phyloP scores from a whole-genome alignment of 2,329 filamentous ascomycete species.

The Beauveria scarabaeidicola region DNA sequence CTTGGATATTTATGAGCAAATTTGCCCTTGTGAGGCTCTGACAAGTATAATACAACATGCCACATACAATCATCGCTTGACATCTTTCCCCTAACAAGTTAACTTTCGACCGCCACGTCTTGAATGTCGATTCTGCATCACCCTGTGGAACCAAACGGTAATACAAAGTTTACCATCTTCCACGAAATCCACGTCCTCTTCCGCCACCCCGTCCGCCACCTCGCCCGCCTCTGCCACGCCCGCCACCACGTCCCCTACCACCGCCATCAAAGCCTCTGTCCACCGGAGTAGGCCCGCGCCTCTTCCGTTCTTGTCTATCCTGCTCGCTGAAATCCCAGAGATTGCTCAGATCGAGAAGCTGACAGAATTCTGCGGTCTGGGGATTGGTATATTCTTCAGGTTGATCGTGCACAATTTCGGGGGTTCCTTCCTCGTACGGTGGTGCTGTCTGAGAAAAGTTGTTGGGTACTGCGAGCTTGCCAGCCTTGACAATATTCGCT shows the following conservation, averaged over 20 bases:
- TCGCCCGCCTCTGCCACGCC: constrained; percentile 19
- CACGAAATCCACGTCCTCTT: not conserved
- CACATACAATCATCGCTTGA: not conserved
- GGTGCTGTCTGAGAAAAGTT: constrained; percentile 75
- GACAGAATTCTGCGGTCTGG: constrained; percentile 77
- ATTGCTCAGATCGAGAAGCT: constrained; percentile 68
- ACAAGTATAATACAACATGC: not conserved
- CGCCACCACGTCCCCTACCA: constrained; percentile 25
- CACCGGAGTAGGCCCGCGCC: constrained; percentile 45
- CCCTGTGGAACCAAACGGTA: not conserved
- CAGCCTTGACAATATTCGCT: constrained; percentile 56
- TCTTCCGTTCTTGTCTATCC: constrained; percentile 53
- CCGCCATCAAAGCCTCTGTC: constrained; percentile 29
- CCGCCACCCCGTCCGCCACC: not conserved
- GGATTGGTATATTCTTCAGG: constrained; percentile 79
- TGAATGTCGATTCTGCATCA: not conserved
- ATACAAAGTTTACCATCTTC: not conserved
- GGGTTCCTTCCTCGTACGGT: constrained; percentile 49
- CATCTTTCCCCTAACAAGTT: not conserved
- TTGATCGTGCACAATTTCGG: constrained; percentile 51
- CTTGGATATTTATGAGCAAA: too few relatives aligned
- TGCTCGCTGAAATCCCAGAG: constrained; percentile 64
- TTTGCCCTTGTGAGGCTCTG: too few relatives aligned
- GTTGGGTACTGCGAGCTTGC: constrained; percentile 60
- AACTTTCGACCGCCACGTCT: not conserved